phyloP scores from a whole-genome alignment of 2,329 filamentous ascomycete genomes.

The Neoscytalidium dimidiatum region DNA sequence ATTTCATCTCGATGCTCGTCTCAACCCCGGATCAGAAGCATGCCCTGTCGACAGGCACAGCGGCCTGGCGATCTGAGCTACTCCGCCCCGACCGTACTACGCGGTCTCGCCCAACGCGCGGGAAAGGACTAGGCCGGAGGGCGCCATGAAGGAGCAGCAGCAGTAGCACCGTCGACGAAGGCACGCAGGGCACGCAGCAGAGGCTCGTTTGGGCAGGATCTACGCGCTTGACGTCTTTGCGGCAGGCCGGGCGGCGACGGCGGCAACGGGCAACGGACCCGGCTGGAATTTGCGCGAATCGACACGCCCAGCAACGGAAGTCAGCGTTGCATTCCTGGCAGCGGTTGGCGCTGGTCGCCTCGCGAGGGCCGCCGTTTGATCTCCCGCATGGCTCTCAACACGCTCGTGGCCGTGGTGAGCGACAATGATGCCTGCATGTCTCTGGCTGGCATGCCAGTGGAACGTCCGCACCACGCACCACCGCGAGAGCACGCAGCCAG shows the following conservation, averaged over 20 bases:
- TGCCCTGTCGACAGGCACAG: conserved; percentile 7
- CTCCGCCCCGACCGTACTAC: not conserved
- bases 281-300: not conserved
- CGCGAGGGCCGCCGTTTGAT: not conserved
- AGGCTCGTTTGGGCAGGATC: conserved; percentile 5
- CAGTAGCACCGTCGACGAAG: not conserved
- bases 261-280: not conserved
- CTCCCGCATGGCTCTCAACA: no score
- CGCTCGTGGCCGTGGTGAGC: not conserved
- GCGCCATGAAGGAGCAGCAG: not conserved
- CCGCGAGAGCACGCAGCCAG: not conserved
- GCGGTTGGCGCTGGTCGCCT: not conserved
- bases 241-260: not conserved
- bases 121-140: not conserved
- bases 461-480: not conserved
- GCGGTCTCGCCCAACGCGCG: conserved; percentile 1
- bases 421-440: not conserved
- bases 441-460: not conserved
- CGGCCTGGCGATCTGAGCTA: conserved; percentile 6
- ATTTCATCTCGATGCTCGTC: not conserved
- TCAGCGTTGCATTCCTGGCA: conserved; percentile 10
- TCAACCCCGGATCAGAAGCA: not conserved
- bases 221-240: conserved; percentile 2
- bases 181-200: not conserved
- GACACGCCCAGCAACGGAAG: not conserved